A percentile compares a stretch with the other conserved stretches of the same genome.
Conservation (phyloP, 2,329 filamentous ascomycete genomes). For the Xylariaceae sp. region DNA sequence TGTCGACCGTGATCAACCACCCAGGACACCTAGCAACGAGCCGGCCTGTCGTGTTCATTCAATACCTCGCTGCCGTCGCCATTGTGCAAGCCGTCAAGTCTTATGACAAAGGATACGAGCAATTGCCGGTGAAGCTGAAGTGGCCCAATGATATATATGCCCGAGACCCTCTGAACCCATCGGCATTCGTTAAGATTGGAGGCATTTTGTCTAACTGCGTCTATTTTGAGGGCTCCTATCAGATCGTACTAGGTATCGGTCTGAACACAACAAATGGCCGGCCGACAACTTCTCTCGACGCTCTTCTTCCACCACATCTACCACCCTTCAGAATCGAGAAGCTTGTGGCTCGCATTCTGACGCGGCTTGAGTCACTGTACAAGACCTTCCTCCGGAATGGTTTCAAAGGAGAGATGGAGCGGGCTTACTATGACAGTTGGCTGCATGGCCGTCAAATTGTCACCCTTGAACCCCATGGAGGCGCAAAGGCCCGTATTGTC, state of each 20-base stretch:
- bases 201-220: slow-evolving; percentile 88
- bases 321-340: slow-evolving; percentile 66
- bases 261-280: slow-evolving; percentile 78
- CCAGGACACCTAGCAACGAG: slow-evolving; percentile 63
- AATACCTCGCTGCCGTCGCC: slow-evolving; percentile 86
- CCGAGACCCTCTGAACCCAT: slow-evolving; percentile 52
- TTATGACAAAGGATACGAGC: slow-evolving; percentile 71
- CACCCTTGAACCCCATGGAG: slow-evolving; percentile 75
- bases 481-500: slow-evolving; percentile 67
- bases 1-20: slow-evolving; percentile 84
- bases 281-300: slow-evolving; percentile 82
- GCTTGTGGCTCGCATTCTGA: slow-evolving; percentile 74
- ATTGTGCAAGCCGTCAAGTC: slow-evolving; percentile 75
- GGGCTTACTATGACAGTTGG: slow-evolving; percentile 77
- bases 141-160: slow-evolving; percentile 97
- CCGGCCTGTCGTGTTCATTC: slow-evolving; percentile 84
- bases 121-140: slow-evolving; percentile 79
- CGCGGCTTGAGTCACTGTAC: slow-evolving; percentile 73
- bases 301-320: slow-evolving; percentile 53
- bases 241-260: slow-evolving; percentile 79
- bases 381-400: slow-evolving; percentile 66
- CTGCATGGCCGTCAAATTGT: slow-evolving; percentile 69
- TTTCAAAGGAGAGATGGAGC: slow-evolving; percentile 68
- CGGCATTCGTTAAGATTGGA: slow-evolving; percentile 77
- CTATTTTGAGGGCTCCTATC: slow-evolving; percentile 71